Conservation (phyloP, 2,329 filamentous ascomycete genomes). For the Arthrobotrys pseudoclavata region DNA sequence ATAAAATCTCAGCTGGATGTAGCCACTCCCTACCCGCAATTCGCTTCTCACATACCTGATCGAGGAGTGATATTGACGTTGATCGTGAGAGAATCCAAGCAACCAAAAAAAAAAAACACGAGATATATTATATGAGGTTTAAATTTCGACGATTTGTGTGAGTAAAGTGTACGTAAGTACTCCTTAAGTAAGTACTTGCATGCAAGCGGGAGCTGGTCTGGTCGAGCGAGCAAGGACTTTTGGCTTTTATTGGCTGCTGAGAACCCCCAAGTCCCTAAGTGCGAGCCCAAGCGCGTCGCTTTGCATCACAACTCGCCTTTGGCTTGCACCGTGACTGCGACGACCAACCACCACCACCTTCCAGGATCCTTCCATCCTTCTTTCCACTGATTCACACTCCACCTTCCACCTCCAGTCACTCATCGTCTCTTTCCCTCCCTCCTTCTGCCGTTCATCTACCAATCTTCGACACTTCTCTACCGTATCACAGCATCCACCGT, state of each 20-base stretch:
- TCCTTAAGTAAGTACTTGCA: too few species aligned
- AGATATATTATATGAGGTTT: neutral
- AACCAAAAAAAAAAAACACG: neutral
- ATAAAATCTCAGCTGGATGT: conserved; percentile 16
- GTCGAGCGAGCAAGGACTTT: conserved; percentile 1
- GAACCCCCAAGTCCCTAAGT: neutral
- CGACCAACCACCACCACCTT: conserved; percentile 27
- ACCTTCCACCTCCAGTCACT: neutral
- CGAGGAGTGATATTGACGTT: neutral
- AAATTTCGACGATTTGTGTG: neutral
- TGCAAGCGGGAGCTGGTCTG: too few species aligned
- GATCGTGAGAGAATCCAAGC: neutral
- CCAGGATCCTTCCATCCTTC: conserved; percentile 15
- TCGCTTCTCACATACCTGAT: conserved; percentile 19
- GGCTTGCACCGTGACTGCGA: conserved; percentile 14
- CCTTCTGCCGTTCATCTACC: neutral
- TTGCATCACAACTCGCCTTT: conserved; percentile 23
- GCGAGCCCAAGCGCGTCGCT: conserved; percentile 20
- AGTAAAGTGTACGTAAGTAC: too few species aligned
- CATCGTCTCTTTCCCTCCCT: neutral
- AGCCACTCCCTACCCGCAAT: neutral
- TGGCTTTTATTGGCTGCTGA: conserved; percentile 28
- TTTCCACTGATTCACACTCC: conserved; percentile 3
- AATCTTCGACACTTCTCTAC: neutral
- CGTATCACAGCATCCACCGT: neutral